Base-by-base conservation (phyloP, 495 filamentous ascomycete species). In the Penicillium verhagenii region DNA sequence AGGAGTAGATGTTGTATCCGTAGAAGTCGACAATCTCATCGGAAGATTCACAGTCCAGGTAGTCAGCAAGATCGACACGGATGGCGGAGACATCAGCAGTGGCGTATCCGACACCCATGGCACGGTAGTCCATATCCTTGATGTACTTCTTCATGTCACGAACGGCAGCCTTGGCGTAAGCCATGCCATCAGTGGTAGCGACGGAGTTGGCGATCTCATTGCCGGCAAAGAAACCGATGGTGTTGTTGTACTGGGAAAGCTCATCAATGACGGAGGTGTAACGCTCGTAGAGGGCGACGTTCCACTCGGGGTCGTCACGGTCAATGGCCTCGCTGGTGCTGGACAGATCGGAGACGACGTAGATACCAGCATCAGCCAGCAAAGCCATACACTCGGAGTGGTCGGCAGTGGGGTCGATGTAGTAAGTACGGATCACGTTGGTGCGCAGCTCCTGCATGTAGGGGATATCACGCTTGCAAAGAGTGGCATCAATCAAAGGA, bases 1-100 rank as follows among this genome's bases (percentile, higher is more conserved):
- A 98, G 33, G 89, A 92, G 76, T 97, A 97, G 77, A 97, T 93
- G 75, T 97, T 98, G 82, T 96, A 96, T 48, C 94, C 94, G 91
- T 91, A 97, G 79, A 91, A 97, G 71, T 97, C 93, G 56, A 96
- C 92, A 37, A 84, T 74, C 11, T 82, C 76, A 0, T 74, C 72
- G 25, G 75, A 52, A 28, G 81, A 69, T 48, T 88, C 89, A 64
- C 94, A 98, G 81, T 96, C 89, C 79, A 98, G 94, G 76, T 94
- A 98, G 67, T 91, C 73, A 26, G 90, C 90, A 61, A 98, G 82
- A 61, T 88, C 67, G 33, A 69, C 72, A 54, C 94, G 90, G 61
- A 96, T 97, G 8, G 81, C 74, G 1, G 83, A 72, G 59, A 95
- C 91, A 65, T 98, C 94, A 67, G 94, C 92, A 66, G 93, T 91